A percentile compares a stretch with the other conserved stretches of the same genome.
phyloP scores from a whole-genome alignment of 2,329 filamentous ascomycete genomes.

The Diatrype stigma region DNA sequence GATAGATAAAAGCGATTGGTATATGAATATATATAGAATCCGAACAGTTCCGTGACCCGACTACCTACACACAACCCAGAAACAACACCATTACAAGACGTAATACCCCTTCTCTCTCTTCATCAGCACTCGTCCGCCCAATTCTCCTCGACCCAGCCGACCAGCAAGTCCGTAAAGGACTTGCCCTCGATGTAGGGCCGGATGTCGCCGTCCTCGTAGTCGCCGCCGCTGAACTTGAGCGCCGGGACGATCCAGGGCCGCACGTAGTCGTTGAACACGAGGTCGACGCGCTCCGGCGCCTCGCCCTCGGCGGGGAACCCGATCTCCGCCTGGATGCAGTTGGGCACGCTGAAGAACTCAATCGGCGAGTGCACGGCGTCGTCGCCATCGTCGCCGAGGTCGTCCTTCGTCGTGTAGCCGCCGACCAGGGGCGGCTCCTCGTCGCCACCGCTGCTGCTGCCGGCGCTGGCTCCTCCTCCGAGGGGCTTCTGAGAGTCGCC shows the following conservation, averaged over 20 bases:
- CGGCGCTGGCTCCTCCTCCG: neutral
- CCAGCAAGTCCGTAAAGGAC: slow-evolving; percentile 52
- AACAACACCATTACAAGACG: too few relatives aligned
- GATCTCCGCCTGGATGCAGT: slow-evolving; percentile 71
- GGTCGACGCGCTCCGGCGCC: slow-evolving; percentile 70
- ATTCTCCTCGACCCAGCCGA: slow-evolving; percentile 54
- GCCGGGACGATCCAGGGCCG: slow-evolving; percentile 76
- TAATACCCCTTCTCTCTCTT: too few relatives aligned
- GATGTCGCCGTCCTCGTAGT: slow-evolving; percentile 46
- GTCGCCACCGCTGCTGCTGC: slow-evolving; percentile 5
- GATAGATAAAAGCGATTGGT: too few relatives aligned
- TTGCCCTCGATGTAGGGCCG: slow-evolving; percentile 48
- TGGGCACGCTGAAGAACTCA: slow-evolving; percentile 73
- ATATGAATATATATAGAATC: too few relatives aligned
- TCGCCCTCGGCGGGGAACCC: slow-evolving; percentile 52
- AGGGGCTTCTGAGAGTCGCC: slow-evolving; percentile 19
- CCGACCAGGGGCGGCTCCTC: slow-evolving; percentile 27
- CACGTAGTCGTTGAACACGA: slow-evolving; percentile 91
- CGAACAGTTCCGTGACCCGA: too few relatives aligned
- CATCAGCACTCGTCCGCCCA: slow-evolving; percentile 49
- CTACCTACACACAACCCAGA: too few relatives aligned
- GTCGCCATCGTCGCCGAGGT: slow-evolving; percentile 78
- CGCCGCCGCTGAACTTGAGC: slow-evolving; percentile 56
- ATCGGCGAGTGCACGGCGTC: slow-evolving; percentile 80
- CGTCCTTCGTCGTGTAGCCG: slow-evolving; percentile 88